Conservation (phyloP, 2,329 filamentous ascomycete genomes). For the Calonectria multiphialidica region DNA sequence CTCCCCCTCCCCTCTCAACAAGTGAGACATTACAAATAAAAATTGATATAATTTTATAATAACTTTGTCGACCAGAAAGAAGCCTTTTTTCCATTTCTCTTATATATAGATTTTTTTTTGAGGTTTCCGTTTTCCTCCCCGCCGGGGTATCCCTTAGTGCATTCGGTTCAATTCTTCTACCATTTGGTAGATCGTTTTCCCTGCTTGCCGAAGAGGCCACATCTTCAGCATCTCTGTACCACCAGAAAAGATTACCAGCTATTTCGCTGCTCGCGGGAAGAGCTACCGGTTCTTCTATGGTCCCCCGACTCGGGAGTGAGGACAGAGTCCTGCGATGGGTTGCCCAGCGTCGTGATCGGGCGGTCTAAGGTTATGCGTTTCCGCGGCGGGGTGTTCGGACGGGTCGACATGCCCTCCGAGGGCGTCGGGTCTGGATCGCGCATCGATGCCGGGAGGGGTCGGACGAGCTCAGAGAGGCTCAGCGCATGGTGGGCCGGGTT, state of each 20-base stretch:
- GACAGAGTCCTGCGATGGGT: background rate
- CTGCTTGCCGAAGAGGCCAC: background rate
- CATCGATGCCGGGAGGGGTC: background rate
- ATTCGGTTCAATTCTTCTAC: conserved; percentile 4
- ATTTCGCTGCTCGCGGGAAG: background rate
- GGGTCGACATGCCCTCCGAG: background rate
- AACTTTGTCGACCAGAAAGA: background rate
- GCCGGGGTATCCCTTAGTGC: background rate
- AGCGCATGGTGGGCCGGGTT: background rate
- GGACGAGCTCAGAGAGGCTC: background rate
- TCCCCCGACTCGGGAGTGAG: background rate
- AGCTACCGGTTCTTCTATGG: conserved; percentile 2
- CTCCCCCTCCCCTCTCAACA: background rate
- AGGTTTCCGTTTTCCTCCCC: background rate
- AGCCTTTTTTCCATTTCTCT: background rate
- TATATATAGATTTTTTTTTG: too few relatives aligned
- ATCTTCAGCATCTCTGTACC: conserved; percentile 6
- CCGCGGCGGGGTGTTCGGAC: background rate
- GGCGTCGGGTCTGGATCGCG: background rate
- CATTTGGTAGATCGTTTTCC: conserved; percentile 6
- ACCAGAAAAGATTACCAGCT: conserved; percentile 3
- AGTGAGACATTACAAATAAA: background rate
- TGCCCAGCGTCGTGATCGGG: background rate
- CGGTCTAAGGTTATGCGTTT: background rate
- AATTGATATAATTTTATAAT: background rate